Conservation (phyloP, 2,329 filamentous ascomycete genomes). For the Diaporthe sp. region DNA sequence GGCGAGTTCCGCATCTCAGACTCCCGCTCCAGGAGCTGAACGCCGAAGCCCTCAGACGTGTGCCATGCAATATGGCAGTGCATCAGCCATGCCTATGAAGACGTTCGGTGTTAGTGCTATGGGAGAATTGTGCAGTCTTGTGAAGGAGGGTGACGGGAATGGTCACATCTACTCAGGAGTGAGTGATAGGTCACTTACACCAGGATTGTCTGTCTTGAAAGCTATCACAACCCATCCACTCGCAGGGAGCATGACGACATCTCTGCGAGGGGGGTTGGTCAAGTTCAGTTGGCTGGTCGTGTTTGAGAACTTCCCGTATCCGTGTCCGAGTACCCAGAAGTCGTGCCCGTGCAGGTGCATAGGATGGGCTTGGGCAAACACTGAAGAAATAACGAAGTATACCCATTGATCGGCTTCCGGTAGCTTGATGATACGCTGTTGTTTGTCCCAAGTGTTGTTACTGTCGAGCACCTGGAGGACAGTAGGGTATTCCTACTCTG, state of each 20-base stretch:
- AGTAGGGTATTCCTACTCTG: conserved; percentile 62
- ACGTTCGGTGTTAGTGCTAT: too few species aligned
- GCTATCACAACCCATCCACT: conserved; percentile 19
- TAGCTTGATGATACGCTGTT: conserved; percentile 48
- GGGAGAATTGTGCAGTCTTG: too few species aligned
- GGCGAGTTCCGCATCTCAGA: background rate
- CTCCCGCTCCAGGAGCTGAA: conserved; percentile 51
- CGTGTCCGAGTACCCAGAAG: background rate
- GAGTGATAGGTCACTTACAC: background rate
- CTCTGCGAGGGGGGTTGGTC: conserved; percentile 6
- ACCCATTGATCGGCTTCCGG: conserved; percentile 48
- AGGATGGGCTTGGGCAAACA: conserved; percentile 50
- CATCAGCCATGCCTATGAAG: conserved; percentile 42
- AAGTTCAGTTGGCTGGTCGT: background rate
- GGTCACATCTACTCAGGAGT: too few species aligned
- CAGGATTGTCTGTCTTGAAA: conserved; percentile 22
- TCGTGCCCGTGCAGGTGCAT: conserved; percentile 56
- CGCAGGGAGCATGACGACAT: conserved; percentile 19
- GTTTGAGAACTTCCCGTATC: background rate
- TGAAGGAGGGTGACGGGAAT: too few species aligned
- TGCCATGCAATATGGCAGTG: conserved; percentile 50
- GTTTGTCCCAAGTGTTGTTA: conserved; percentile 44
- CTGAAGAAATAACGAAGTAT: conserved; percentile 49
- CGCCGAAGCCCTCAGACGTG: conserved; percentile 49
- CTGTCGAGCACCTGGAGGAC: conserved; percentile 47